These are phyloP conservation scores for Stagonosporopsis cucurbitacearum DNA, from an alignment of 2,329 filamentous ascomycete genomes.

Conservation along the genomic window DNA sequence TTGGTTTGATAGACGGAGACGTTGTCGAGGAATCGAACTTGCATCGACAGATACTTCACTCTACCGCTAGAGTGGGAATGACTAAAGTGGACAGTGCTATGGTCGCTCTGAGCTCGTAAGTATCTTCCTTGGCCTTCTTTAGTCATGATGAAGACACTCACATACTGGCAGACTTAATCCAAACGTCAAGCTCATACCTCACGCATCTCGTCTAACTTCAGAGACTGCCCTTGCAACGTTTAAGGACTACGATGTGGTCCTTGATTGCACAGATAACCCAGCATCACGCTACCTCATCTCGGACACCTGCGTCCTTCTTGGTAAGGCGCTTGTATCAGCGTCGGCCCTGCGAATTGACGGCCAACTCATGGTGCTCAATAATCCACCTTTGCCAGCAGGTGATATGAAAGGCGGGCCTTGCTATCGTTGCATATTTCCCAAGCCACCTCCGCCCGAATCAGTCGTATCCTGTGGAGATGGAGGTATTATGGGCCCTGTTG, in stretches of 20 bases:
- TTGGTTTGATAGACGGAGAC: constrained; percentile 89
- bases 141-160: constrained; percentile 12
- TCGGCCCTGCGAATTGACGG: constrained; percentile 89
- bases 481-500: constrained; percentile 89
- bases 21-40: constrained; percentile 87
- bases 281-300: constrained; percentile 91
- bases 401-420: constrained; percentile 74
- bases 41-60: constrained; percentile 88
- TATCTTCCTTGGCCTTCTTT: constrained; percentile 15
- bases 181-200: constrained; percentile 66
- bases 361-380: constrained; percentile 87
- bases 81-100: constrained; percentile 78
- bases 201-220: constrained; percentile 70
- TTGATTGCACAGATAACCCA: constrained; percentile 96
- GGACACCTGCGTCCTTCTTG: constrained; percentile 81
- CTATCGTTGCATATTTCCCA: constrained; percentile 92
- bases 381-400: constrained; percentile 70
- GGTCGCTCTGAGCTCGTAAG: constrained; percentile 53
- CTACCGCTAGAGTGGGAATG: constrained; percentile 71
- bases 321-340: constrained; percentile 83
- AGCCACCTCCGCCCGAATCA: constrained; percentile 80
- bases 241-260: constrained; percentile 76
- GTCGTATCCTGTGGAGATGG: constrained; percentile 90
- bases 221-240: constrained; percentile 72
- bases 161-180: constrained; percentile 70